These are phyloP conservation scores for Xanthoconium stramineum DNA, from an alignment of 768 basidiomycete genomes.

Conservation along the genomic window DNA sequence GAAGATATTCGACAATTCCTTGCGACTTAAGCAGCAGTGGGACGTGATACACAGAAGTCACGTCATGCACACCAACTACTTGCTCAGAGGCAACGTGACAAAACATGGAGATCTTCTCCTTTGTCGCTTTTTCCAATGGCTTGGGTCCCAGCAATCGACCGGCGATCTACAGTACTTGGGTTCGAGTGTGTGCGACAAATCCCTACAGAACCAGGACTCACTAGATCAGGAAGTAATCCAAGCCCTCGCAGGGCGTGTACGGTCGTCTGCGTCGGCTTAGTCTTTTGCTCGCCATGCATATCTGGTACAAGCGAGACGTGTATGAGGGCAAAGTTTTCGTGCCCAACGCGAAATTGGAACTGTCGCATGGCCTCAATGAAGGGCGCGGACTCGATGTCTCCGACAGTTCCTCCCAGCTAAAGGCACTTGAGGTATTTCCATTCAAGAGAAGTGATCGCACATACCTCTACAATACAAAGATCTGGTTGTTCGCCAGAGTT, in stretches of 20 bases:
- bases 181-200: neutral
- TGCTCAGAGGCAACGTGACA: conserved; percentile 90
- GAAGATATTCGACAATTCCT: conserved; percentile 84
- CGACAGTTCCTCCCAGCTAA: conserved; percentile 97
- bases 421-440: conserved; percentile 1
- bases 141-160: conserved; percentile 82
- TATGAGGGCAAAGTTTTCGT: conserved; percentile 94
- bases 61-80: conserved; percentile 94
- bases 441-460: conserved; percentile 13
- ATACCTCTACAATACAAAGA: conserved; percentile 95
- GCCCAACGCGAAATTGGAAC: conserved; percentile 97
- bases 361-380: conserved; percentile 99
- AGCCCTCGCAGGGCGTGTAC: conserved; percentile 91
- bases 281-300: conserved; percentile 98
- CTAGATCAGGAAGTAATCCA: conserved; percentile 89
- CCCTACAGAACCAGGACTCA: conserved; percentile 34
- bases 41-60: conserved; percentile 96
- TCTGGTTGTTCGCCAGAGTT: conserved; percentile 91
- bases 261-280: conserved; percentile 97
- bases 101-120: conserved; percentile 98
- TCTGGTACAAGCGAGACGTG: conserved; percentile 98
- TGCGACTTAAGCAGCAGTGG: conserved; percentile 89
- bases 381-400: conserved; percentile 97
- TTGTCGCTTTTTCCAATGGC: conserved; percentile 80
- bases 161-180: conserved; percentile 62